These are phyloP conservation scores for Hypoxylon trugodes DNA, from an alignment of 495 filamentous ascomycete species.

Conservation along the genomic window DNA sequence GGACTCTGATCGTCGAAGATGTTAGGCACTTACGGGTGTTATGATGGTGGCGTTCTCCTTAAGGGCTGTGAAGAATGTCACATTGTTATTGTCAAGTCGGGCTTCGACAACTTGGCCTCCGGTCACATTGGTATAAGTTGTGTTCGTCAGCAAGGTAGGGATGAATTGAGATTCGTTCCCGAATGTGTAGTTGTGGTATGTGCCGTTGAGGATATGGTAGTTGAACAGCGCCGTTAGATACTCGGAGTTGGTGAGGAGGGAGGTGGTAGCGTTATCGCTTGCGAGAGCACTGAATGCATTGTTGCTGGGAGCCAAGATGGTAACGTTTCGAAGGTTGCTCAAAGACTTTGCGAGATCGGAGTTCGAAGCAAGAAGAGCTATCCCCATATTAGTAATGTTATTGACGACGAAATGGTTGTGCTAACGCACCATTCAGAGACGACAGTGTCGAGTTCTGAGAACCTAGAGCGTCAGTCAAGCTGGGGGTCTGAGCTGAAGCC, in stretches of 20 bases:
- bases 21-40: conserved; percentile 38
- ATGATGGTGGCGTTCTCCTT: conserved; percentile 47
- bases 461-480: conserved; percentile 48
- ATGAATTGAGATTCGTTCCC: conserved; percentile 58
- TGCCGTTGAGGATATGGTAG: conserved; percentile 73
- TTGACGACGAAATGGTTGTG: background rate
- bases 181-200: conserved; percentile 53
- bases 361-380: conserved; percentile 52
- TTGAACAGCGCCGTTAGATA: conserved; percentile 59
- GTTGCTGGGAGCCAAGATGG: conserved; percentile 71
- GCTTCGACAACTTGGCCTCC: conserved; percentile 53
- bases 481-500: conserved; percentile 43
- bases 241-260: conserved; percentile 45
- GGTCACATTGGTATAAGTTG: conserved; percentile 55
- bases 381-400: background rate
- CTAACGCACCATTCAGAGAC: conserved; percentile 47
- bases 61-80: conserved; percentile 52
- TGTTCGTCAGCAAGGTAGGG: conserved; percentile 63
- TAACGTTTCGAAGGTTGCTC: conserved; percentile 61
- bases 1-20: background rate
- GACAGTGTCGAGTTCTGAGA: conserved; percentile 51
- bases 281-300: conserved; percentile 59
- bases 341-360: conserved; percentile 52
- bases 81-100: conserved; percentile 42
- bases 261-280: conserved; percentile 39